These are phyloP conservation scores for Kuraishia cidri DNA, from an alignment of 805 yeast genomes.

Conservation along the genomic window DNA sequence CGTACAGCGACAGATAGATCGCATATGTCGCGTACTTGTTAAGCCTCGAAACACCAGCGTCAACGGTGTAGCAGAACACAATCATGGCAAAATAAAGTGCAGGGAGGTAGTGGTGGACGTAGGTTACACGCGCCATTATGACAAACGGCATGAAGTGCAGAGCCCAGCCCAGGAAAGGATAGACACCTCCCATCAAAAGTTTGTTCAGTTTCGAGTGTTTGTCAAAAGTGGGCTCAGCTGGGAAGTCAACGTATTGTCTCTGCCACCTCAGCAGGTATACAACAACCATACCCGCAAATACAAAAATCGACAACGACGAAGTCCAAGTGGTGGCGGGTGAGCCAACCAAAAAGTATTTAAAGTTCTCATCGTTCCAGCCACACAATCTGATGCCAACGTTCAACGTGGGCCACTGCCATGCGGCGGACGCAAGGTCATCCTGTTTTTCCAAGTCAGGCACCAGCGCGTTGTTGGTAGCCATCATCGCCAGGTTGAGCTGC, in stretches of 20 bases:
- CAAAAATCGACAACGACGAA: slow-evolving; percentile 41
- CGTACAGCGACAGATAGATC: slow-evolving; percentile 38
- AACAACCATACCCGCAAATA: slow-evolving; percentile 30
- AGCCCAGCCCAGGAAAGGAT: slow-evolving; percentile 88
- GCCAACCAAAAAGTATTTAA: slow-evolving; percentile 52
- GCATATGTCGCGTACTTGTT: slow-evolving; percentile 14
- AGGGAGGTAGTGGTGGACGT: slow-evolving; percentile 94
- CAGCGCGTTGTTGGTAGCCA: slow-evolving; percentile 78
- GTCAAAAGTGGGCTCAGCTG: slow-evolving; percentile 15
- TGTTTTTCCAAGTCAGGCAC: slow-evolving; percentile 71
- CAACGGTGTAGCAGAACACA: slow-evolving; percentile 56
- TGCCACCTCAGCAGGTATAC: slow-evolving; percentile 65
- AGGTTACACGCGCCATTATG: slow-evolving; percentile 93
- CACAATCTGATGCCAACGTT: slow-evolving; percentile 62
- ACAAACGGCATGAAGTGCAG: slow-evolving; percentile 84
- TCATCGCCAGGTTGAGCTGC: slow-evolving; percentile 75
- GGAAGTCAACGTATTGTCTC: slow-evolving; percentile 65
- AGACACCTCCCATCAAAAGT: slow-evolving; percentile 56
- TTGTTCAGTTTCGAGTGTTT: slow-evolving; percentile 9
- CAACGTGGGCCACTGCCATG: slow-evolving; percentile 90
- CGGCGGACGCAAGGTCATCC: slow-evolving; percentile 61
- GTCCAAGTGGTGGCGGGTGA: slow-evolving; percentile 63
- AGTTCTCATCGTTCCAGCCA: slow-evolving; percentile 41
- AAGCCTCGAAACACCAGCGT: slow-evolving; percentile 17
- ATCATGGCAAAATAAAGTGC: slow-evolving; percentile 91